Percentiles rank a stretch among this genome's conserved stretches.
These are phyloP conservation scores for Pseudophaeomoniella oleicola DNA, from an alignment of 2,329 filamentous ascomycete species.

Conservation along the genomic window DNA sequence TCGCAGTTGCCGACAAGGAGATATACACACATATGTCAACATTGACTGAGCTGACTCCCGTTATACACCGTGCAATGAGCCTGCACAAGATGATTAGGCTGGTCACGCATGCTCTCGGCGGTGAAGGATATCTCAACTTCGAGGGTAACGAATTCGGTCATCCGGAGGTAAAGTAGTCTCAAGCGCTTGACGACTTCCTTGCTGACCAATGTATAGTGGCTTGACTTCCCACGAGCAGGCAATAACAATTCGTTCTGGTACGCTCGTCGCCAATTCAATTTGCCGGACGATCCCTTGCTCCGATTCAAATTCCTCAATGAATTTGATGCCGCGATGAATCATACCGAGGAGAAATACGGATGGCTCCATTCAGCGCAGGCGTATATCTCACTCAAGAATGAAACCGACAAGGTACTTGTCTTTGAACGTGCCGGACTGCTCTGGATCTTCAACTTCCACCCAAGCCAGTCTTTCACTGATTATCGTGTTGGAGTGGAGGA, in stretches of 20 bases:
- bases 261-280: constrained; percentile 81
- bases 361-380: constrained; percentile 81
- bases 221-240: constrained; percentile 89
- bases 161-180: constrained; percentile 44
- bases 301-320: constrained; percentile 86
- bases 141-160: constrained; percentile 98
- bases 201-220: constrained; percentile 44
- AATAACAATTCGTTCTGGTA: constrained; percentile 93
- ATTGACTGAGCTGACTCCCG: constrained; percentile 66
- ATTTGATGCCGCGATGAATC: constrained; percentile 87
- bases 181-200: neutral
- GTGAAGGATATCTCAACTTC: constrained; percentile 96
- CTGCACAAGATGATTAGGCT: constrained; percentile 97
- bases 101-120: constrained; percentile 77
- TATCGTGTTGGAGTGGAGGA: constrained; percentile 82
- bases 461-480: constrained; percentile 70
- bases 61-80: constrained; percentile 80
- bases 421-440: constrained; percentile 85
- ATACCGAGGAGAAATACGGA: constrained; percentile 71
- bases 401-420: constrained; percentile 84
- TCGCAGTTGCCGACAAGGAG: constrained; percentile 67
- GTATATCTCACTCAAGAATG: constrained; percentile 87
- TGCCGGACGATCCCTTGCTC: constrained; percentile 71
- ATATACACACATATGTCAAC: constrained; percentile 97
- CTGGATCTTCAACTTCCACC: constrained; percentile 95